These are phyloP conservation scores for Polyporus tsugae DNA, from an alignment of 1,284 basidiomycete genomes.

Conservation along the genomic window DNA sequence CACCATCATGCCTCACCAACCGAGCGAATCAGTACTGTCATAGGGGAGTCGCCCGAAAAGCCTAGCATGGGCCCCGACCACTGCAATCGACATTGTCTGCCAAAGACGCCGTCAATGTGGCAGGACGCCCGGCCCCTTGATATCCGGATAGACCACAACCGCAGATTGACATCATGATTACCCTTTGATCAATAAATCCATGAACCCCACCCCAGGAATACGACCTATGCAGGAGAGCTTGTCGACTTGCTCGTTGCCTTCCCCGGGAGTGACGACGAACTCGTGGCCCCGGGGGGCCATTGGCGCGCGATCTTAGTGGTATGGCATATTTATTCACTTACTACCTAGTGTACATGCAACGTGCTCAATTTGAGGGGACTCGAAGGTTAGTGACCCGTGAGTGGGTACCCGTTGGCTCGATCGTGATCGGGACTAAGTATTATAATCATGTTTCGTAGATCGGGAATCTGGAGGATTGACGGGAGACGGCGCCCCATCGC, in stretches of 20 bases:
- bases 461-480: neutral
- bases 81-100: neutral
- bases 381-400: no score
- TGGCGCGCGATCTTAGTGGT: no score
- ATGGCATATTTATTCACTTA: no score
- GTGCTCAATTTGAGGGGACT: no score
- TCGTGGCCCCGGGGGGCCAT: no score
- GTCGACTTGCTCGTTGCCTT: no score
- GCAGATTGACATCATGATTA: neutral
- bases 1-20: no score
- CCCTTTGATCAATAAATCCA: neutral
- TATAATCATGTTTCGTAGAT: neutral
- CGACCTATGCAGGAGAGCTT: neutral
- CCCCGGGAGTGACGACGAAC: no score
- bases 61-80: no score
- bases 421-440: neutral
- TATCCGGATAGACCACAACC: conserved; percentile 1
- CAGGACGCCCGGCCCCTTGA: neutral
- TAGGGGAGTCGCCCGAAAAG: neutral
- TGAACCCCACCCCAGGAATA: neutral
- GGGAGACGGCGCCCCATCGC: no score
- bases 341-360: no score
- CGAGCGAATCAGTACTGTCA: neutral
- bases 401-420: neutral
- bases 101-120: neutral